Percentiles rank a stretch among this genome's conserved stretches.
These are phyloP conservation scores for Penicillium verhagenii DNA, from an alignment of 495 filamentous ascomycete species.

Conservation along the genomic window DNA sequence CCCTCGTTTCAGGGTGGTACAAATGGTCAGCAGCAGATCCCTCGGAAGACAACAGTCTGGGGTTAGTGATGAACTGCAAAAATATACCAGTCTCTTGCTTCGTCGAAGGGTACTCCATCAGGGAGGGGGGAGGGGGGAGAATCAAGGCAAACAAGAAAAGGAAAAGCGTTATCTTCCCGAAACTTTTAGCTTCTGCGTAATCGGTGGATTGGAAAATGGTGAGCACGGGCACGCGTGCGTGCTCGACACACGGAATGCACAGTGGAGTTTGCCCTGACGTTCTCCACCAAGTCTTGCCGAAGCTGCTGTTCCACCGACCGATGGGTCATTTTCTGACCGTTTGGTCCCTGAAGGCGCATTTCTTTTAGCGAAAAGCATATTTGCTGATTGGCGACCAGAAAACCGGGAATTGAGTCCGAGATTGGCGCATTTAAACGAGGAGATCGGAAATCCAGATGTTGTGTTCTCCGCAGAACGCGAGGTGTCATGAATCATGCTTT, in stretches of 20 bases:
- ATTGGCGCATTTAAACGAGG: not conserved
- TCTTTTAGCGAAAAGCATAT: not conserved
- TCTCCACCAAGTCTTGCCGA: not conserved
- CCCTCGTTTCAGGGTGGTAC: slow-evolving; percentile 4
- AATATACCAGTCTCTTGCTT: too few relatives aligned
- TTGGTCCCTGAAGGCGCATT: not conserved
- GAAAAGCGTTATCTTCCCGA: not conserved
- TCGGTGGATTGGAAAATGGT: not conserved
- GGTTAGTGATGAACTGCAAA: too few relatives aligned
- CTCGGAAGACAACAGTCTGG: not conserved
- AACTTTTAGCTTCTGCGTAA: not conserved
- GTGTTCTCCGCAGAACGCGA: too few relatives aligned
- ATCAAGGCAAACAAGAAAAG: too few relatives aligned
- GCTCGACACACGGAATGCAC: not conserved
- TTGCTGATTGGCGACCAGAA: not conserved
- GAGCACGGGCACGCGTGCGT: not conserved
- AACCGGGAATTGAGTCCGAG: not conserved
- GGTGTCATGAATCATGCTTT: too few relatives aligned
- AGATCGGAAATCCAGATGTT: too few relatives aligned
- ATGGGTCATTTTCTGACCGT: not conserved
- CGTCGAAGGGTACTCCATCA: too few relatives aligned
- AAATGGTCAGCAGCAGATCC: not conserved
- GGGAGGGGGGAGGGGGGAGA: too few relatives aligned
- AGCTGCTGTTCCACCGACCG: not conserved
- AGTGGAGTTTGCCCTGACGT: not conserved